Evolutionary conservation across 179 eudicot species (phyloP), one percentile per base, ranked within the genome.

Genomic region (Drosera spatulata): DNA sequence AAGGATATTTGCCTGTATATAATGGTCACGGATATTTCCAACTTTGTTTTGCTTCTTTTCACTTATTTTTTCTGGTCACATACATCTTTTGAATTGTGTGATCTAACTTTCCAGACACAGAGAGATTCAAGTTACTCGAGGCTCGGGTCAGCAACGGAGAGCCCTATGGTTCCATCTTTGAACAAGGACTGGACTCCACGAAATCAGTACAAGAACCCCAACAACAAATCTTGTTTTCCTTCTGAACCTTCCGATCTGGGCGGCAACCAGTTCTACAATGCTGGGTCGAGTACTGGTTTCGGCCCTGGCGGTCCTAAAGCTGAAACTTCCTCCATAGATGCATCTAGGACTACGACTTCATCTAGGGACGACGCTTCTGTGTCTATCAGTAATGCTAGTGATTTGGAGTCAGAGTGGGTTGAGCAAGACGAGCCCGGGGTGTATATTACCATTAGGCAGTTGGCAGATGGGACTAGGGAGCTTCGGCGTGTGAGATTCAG

Each of bases 361-460:
- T 89, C 96, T 41, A 68, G 93, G 62, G 99, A 93, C 22, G 95
- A 90, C 54, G 76, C 79, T 44, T 77, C 87, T 9, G 81, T 86
- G 33, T 93, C 99, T 22, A 80, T 93, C 59, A 93, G 99, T 80
- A 89, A 93, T 67, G 99, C 99, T 1, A 93, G 99, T 52, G 99
- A 93, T 38, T 63, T 89, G 15, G 97, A 93, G 47, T 80, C 94
- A 0, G 99, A 93, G 65, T 93, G 99, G 99, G 79, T 90, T 49
- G 99, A 93, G 65, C 83, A 93, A 83, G 97, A 93, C 75, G 97
- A 90, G 47, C 97, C 94, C 6, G 97, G 99, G 13, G 95, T 93
- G 7, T 89, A 85, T 59, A 86, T 93, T 55, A 93, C 99, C 57
- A 81, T 93, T 64, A 84, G 97, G 68, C 97, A 89, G 69, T 76